Evolutionary conservation across 1,284 basidiomycete species (phyloP).

Genomic region (Agroathelia rolfsii): DNA sequence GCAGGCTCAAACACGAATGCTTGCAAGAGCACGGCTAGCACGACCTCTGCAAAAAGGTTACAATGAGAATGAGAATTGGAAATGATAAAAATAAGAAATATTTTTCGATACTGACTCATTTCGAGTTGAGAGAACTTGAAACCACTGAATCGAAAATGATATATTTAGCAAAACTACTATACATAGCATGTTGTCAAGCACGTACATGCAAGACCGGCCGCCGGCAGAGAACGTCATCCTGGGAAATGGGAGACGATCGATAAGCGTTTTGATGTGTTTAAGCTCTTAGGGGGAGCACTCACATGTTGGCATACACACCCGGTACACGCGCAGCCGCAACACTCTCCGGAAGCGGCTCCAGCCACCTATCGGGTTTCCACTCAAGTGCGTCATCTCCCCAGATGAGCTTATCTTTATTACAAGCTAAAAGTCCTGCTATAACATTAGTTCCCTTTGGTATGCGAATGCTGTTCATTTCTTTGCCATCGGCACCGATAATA

Average conservation of each 20-base stretch:
- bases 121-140: too few relatives aligned
- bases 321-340: slow-evolving; percentile 2
- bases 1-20: too few relatives aligned
- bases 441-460: slow-evolving; percentile 4
- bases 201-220: slow-evolving; percentile 4
- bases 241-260: not conserved
- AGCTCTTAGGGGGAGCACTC: not conserved
- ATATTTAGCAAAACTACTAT: not conserved
- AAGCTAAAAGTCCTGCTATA: not conserved
- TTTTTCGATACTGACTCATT: too few relatives aligned
- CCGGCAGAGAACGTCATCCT: slow-evolving; percentile 7
- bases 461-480: slow-evolving; percentile 7
- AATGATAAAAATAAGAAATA: too few relatives aligned
- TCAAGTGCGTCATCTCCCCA: slow-evolving; percentile 6
- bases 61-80: too few relatives aligned
- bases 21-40: too few relatives aligned
- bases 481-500: slow-evolving; percentile 1
- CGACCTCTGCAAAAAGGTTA: too few relatives aligned
- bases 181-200: not conserved
- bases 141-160: too few relatives aligned
- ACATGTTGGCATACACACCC: slow-evolving; percentile 4
- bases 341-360: not conserved
- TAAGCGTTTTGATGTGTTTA: not conserved
- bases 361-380: slow-evolving; percentile 7
- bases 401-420: not conserved